Conservation (phyloP, 2,329 filamentous ascomycete species). For the Sarocladium strictum region DNA sequence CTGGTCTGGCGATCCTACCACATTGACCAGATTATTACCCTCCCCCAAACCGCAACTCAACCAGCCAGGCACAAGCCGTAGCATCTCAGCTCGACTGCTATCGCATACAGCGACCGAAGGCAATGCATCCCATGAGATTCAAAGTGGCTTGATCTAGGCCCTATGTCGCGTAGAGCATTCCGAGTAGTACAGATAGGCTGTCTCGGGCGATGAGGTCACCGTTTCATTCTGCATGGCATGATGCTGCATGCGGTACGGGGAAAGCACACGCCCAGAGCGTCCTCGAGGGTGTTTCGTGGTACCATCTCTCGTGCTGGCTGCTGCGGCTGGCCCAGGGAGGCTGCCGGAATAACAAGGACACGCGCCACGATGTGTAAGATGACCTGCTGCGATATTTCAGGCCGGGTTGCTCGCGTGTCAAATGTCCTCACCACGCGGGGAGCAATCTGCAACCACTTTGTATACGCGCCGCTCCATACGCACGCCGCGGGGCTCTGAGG, state of each 20-base stretch:
- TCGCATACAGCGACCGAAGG: background rate
- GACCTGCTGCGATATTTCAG: too few relatives aligned
- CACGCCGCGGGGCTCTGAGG: background rate
- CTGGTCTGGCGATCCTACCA: background rate
- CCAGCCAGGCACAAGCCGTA: background rate
- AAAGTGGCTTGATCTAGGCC: background rate
- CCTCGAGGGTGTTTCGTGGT: too few relatives aligned
- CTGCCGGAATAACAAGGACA: too few relatives aligned
- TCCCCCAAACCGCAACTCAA: background rate
- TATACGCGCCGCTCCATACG: background rate
- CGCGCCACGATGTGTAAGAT: too few relatives aligned
- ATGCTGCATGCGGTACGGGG: background rate
- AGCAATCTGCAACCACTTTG: constrained; percentile 4
- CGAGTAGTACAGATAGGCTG: background rate
- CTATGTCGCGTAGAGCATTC: background rate
- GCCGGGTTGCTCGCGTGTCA: too few relatives aligned
- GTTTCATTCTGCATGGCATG: background rate
- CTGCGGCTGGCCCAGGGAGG: too few relatives aligned
- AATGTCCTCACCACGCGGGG: background rate
- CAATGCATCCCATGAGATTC: background rate
- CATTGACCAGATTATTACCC: background rate
- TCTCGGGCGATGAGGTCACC: constrained; percentile 1
- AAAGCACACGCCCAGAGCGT: too few relatives aligned
- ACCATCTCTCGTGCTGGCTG: too few relatives aligned
- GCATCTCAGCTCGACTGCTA: background rate